phyloP scores from a whole-genome alignment of 331 rosid species.

The Ulmus americana region DNA sequence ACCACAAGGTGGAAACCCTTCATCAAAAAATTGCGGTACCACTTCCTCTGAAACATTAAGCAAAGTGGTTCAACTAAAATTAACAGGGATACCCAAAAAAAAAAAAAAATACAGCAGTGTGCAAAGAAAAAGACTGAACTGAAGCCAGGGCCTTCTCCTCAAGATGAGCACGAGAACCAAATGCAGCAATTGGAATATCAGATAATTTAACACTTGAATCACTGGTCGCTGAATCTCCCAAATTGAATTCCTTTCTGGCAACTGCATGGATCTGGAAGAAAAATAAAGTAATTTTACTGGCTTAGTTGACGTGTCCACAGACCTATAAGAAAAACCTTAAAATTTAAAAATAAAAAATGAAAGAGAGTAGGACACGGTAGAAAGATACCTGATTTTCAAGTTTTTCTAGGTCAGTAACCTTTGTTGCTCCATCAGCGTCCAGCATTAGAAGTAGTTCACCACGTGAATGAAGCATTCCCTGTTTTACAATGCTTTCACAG shows the following conservation, averaged over 20 bases:
- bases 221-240: constrained; percentile 33
- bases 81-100: constrained; percentile 15
- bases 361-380: neutral
- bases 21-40: constrained; percentile 95
- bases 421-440: constrained; percentile 99
- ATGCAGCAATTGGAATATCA: constrained; percentile 70
- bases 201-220: constrained; percentile 57
- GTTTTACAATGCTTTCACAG: constrained; percentile 73
- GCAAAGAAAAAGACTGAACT: constrained; percentile 44
- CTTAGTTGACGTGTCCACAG: constrained; percentile 16
- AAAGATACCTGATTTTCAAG: constrained; percentile 71
- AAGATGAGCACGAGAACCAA: constrained; percentile 97
- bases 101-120: constrained; percentile 9
- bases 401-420: constrained; percentile 77
- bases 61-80: constrained; percentile 23
- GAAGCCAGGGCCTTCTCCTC: constrained; percentile 91
- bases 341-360: neutral
- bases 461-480: constrained; percentile 98
- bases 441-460: constrained; percentile 95
- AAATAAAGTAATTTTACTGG: constrained; percentile 10
- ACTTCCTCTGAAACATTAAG: constrained; percentile 65
- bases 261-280: constrained; percentile 50
- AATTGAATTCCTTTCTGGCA: constrained; percentile 41
- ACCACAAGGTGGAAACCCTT: constrained; percentile 97
- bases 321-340: constrained; percentile 5